Conservation (phyloP, 2,329 filamentous ascomycete species). For the Dactylellina cionopaga region DNA sequence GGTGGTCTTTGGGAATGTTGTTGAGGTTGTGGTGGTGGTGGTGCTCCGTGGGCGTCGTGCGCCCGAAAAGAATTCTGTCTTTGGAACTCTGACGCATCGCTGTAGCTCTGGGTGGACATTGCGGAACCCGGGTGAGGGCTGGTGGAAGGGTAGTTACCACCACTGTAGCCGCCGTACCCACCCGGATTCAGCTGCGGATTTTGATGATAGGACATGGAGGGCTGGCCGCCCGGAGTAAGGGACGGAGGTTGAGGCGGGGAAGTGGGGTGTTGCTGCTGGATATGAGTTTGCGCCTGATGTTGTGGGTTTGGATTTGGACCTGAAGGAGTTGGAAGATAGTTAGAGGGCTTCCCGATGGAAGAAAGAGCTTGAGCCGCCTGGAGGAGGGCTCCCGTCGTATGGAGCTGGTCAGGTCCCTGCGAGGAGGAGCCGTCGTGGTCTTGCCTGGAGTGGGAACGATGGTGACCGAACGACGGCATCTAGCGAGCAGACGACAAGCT, state of each 20-base stretch:
- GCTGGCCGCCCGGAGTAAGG: slow-evolving; percentile 18
- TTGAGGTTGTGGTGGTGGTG: slow-evolving; percentile 27
- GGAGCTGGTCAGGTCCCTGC: slow-evolving; percentile 40
- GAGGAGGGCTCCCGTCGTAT: slow-evolving; percentile 42
- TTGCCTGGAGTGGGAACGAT: slow-evolving; percentile 50
- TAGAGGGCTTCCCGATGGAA: slow-evolving; percentile 50
- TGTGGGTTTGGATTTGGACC: slow-evolving; percentile 28
- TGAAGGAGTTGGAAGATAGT: slow-evolving; percentile 22
- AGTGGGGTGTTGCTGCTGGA: slow-evolving; percentile 47
- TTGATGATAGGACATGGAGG: slow-evolving; percentile 50
- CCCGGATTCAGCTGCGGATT: slow-evolving; percentile 42
- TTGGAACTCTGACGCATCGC: slow-evolving; percentile 38
- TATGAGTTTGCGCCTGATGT: slow-evolving; percentile 19
- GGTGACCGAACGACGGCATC: slow-evolving; percentile 48
- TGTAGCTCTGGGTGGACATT: slow-evolving; percentile 31
- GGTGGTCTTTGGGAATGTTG: slow-evolving; percentile 40
- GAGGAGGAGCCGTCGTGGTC: slow-evolving; percentile 32
- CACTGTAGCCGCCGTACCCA: slow-evolving; percentile 28
- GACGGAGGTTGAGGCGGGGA: slow-evolving; percentile 52
- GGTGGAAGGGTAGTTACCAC: slow-evolving; percentile 31
- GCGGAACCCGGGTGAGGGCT: slow-evolving; percentile 38
- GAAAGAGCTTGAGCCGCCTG: slow-evolving; percentile 46
- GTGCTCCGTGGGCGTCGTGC: slow-evolving; percentile 31
- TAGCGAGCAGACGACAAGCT: slow-evolving; percentile 6
- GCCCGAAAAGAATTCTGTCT: slow-evolving; percentile 44